Evolutionary conservation across 495 filamentous ascomycete species (phyloP).

Genomic region (Xylaria palmicola): DNA sequence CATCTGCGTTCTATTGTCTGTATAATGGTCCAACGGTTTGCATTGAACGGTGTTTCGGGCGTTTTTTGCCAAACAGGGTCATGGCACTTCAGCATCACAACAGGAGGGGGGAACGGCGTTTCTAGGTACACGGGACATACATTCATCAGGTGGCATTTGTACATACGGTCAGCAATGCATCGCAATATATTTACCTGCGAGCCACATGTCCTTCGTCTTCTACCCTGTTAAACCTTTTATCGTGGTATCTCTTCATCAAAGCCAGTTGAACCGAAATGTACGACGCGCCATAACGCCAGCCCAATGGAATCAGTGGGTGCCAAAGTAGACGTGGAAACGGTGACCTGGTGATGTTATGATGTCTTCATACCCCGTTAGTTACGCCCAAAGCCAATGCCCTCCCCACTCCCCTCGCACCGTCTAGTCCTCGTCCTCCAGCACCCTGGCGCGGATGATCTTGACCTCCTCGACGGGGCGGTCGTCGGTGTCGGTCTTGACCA

Average conservation of each 20-base stretch:
- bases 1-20: constrained; percentile 13
- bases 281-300: constrained; percentile 11
- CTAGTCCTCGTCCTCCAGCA: constrained; percentile 39
- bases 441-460: constrained; percentile 69
- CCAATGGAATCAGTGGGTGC: neutral
- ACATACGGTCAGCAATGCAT: constrained; percentile 20
- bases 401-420: neutral
- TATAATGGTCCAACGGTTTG: constrained; percentile 27
- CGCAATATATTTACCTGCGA: constrained; percentile 9
- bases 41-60: constrained; percentile 26
- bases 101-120: constrained; percentile 18
- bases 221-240: neutral
- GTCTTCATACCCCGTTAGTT: too few species aligned
- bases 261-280: neutral
- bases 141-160: constrained; percentile 23
- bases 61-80: constrained; percentile 20
- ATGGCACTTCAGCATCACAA: constrained; percentile 22
- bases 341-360: too few species aligned
- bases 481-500: constrained; percentile 79
- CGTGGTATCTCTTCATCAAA: constrained; percentile 1
- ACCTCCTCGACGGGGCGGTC: constrained; percentile 83
- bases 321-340: neutral
- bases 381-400: too few species aligned
- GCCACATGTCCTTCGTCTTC: neutral
- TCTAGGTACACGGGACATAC: constrained; percentile 10